Evolutionary conservation across 495 filamentous ascomycete species (phyloP), one percentile per base, ranked within the genome.

Genomic region (Penicillium psychrofluorescens): DNA sequence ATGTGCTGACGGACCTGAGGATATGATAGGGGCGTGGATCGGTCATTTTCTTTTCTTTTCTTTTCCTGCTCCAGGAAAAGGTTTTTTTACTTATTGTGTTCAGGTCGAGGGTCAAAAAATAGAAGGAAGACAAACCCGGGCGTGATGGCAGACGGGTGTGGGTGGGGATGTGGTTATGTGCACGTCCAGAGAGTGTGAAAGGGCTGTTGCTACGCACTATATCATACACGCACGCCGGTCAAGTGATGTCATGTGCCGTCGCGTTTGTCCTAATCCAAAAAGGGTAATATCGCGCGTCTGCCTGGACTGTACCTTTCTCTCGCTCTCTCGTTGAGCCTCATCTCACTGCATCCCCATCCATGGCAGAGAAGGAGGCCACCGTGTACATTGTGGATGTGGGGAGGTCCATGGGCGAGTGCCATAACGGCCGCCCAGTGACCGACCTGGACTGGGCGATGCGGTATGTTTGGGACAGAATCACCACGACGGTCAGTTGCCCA

Each of bases 391-490:
- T 99, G 38, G 91, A 97, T 62, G 72, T 95, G 16, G 90, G 87
- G 39, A 66, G 63, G 49, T 87, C 92, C 13, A 97, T 95, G 87
- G 83, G 77, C 36, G 71, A 86, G 55, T 77, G 72, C 47, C 77
- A 78, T 48, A 71, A 83, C 71, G 89, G 82, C n/a, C 80, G 94
- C 39, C 54, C 63, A 7, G 74, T 90, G 56, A 84, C 86, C 11
- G 86, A 97, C 64, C 79, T 97, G 4, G 87, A 95, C 43, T 97
- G 80, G 75, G 77, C 81, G 13, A 84, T 97, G 85, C 79, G 79
- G 43, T 99, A 95, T 72, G 79, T 99, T 38, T 99, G 92, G 92
- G 92, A 96, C 63, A 89, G 83, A 54, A 94, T 97, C 53, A 87
- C 87, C 1, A 80, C 76, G 14, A 95, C 87, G 8, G 81, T 85